A percentile compares a stretch with the other conserved stretches of the same genome.
phyloP scores from a whole-genome alignment of 2,329 filamentous ascomycete species.

The Alternaria sp. region DNA sequence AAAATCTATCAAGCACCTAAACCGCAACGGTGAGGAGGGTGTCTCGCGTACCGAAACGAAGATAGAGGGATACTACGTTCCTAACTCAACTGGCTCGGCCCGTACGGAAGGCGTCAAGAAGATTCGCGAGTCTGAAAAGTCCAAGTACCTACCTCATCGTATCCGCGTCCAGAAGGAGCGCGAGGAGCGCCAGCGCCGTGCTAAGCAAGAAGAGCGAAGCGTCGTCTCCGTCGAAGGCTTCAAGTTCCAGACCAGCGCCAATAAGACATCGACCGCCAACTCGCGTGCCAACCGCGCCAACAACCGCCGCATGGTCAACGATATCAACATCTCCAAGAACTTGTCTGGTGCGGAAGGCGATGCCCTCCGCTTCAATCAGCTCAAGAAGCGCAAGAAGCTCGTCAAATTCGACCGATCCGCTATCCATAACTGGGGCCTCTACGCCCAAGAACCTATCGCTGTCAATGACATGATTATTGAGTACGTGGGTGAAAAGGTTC shows the following conservation, averaged over 20 bases:
- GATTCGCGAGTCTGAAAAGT: slow-evolving; percentile 97
- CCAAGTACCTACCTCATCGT: slow-evolving; percentile 95
- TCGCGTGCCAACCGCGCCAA: slow-evolving; percentile 95
- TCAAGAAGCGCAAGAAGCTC: slow-evolving; percentile 99
- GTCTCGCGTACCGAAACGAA: slow-evolving; percentile 62
- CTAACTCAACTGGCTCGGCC: slow-evolving; percentile 84
- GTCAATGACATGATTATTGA: slow-evolving; percentile 99
- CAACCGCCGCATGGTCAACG: slow-evolving; percentile 91
- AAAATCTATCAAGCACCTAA: slow-evolving; percentile 75
- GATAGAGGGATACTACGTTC: slow-evolving; percentile 79
- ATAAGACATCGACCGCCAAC: slow-evolving; percentile 83
- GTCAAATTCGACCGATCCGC: slow-evolving; percentile 97
- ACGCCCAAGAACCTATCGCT: slow-evolving; percentile 95
- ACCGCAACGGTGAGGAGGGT: slow-evolving; percentile 65
- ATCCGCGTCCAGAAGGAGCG: slow-evolving; percentile 93
- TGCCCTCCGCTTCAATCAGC: slow-evolving; percentile 95
- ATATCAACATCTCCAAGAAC: slow-evolving; percentile 91
- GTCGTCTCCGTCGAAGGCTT: slow-evolving; percentile 47
- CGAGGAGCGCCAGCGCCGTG: slow-evolving; percentile 86
- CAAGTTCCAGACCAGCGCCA: slow-evolving; percentile 75
- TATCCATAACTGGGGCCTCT: slow-evolving; percentile 98
- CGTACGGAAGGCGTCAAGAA: slow-evolving; percentile 94
- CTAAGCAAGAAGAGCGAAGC: slow-evolving; percentile 66
- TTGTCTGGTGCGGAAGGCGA: slow-evolving; percentile 79
- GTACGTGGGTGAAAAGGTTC: slow-evolving; percentile 96